A percentile compares a stretch with the other conserved stretches of the same genome.
Conservation (phyloP, 306 rosid species). For the Cucumis melo region DNA sequence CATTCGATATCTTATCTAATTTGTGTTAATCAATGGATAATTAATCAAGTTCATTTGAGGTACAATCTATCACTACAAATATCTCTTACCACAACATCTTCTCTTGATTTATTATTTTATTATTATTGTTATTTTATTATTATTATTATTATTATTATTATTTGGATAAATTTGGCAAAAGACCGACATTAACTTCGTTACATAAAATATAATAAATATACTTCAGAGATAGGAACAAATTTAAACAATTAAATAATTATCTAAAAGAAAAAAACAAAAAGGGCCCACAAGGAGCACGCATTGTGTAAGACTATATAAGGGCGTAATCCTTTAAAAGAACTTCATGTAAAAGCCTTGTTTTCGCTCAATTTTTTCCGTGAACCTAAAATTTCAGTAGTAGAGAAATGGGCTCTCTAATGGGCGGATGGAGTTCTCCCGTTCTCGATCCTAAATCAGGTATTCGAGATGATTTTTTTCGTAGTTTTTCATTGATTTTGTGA, state of each 20-base stretch:
- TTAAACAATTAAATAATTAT: background rate
- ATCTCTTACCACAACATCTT: no score
- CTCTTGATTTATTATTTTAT: no score
- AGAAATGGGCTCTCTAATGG: conserved; percentile 77
- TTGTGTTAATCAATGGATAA: no score
- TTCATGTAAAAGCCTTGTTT: background rate
- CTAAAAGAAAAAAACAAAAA: background rate
- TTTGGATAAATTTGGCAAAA: background rate
- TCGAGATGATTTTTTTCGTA: background rate
- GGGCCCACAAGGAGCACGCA: background rate
- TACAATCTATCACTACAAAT: no score
- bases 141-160: no score
- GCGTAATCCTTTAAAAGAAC: background rate
- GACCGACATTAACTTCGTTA: background rate
- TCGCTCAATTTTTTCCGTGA: background rate
- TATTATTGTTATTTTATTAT: no score
- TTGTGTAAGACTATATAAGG: background rate
- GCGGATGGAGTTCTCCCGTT: conserved; percentile 50
- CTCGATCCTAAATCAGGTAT: conserved; percentile 44
- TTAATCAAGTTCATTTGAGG: no score
- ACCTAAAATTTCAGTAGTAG: background rate
- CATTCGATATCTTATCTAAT: no score
- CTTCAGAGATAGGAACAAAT: background rate
- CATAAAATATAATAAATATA: background rate
- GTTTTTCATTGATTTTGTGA: background rate